These are phyloP conservation scores for Maudiozyma bulderi DNA, from an alignment of 805 yeast species.

Conservation along the genomic window DNA sequence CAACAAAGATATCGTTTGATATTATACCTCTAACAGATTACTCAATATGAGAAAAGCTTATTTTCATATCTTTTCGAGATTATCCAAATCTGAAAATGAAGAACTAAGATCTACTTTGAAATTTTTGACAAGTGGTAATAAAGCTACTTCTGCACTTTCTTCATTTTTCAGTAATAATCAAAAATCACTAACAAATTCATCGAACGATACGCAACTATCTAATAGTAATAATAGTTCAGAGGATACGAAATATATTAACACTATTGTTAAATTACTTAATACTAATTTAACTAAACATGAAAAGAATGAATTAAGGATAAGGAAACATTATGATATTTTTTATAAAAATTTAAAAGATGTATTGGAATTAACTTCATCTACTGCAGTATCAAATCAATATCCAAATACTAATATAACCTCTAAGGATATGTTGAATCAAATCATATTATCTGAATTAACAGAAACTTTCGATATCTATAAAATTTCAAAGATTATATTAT, in stretches of 20 bases:
- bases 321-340: constrained; percentile 23
- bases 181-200: background rate
- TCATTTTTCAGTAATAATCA: background rate
- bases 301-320: constrained; percentile 13
- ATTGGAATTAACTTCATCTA: background rate
- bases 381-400: background rate
- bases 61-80: constrained; percentile 11
- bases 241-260: constrained; percentile 17
- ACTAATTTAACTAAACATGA: constrained; percentile 21
- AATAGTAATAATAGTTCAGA: background rate
- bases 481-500: constrained; percentile 12
- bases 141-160: constrained; percentile 5
- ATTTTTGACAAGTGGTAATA: constrained; percentile 15
- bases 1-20: no score
- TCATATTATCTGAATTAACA: constrained; percentile 17
- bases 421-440: constrained; percentile 10
- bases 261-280: constrained; percentile 20
- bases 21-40: no score
- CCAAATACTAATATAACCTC: constrained; percentile 2
- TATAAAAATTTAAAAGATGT: constrained; percentile 14
- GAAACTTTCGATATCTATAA: constrained; percentile 9
- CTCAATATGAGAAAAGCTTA: constrained; percentile 13
- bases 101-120: constrained; percentile 20
- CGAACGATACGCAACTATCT: background rate
- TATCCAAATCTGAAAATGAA: constrained; percentile 16